Conservation (phyloP, 345 rosid species). For the Euclidium syriacum region DNA sequence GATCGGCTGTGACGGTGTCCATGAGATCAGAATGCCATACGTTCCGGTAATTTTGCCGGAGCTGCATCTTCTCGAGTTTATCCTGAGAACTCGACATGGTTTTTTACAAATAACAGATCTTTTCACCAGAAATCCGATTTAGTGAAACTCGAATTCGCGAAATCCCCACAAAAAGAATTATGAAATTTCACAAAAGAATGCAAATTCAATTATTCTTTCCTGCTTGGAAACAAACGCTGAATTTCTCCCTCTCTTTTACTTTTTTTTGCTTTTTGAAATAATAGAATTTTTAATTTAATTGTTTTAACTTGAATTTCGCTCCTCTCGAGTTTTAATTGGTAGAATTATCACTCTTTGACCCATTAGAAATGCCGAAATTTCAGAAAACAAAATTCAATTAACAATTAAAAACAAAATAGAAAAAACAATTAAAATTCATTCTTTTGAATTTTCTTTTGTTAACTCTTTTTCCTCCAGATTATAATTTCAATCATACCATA, state of each 20-base stretch:
- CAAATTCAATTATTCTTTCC: neutral
- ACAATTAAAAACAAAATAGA: no score
- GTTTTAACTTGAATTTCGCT: constrained; percentile 27
- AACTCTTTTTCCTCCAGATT: no score
- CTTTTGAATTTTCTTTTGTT: no score
- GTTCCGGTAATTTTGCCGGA: constrained; percentile 79
- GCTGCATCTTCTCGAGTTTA: constrained; percentile 76
- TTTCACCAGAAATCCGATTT: neutral
- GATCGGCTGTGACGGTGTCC: constrained; percentile 53
- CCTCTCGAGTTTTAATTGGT: constrained; percentile 8
- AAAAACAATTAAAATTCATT: no score
- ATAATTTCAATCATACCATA: no score
- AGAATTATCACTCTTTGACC: constrained; percentile 19
- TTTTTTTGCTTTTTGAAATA: neutral
- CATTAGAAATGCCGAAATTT: constrained; percentile 25
- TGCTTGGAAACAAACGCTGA: constrained; percentile 1
- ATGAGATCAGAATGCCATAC: constrained; percentile 88
- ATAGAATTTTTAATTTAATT: neutral
- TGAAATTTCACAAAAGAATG: neutral
- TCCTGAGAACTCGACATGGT: constrained; percentile 50
- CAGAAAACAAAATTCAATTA: constrained; percentile 4
- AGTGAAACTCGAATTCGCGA: neutral
- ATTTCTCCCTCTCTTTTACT: neutral
- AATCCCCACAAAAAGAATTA: neutral
- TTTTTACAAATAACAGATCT: neutral